Evolutionary conservation across 1,139 yeast genomes (phyloP).

Genomic region (Pichia sp.): DNA sequence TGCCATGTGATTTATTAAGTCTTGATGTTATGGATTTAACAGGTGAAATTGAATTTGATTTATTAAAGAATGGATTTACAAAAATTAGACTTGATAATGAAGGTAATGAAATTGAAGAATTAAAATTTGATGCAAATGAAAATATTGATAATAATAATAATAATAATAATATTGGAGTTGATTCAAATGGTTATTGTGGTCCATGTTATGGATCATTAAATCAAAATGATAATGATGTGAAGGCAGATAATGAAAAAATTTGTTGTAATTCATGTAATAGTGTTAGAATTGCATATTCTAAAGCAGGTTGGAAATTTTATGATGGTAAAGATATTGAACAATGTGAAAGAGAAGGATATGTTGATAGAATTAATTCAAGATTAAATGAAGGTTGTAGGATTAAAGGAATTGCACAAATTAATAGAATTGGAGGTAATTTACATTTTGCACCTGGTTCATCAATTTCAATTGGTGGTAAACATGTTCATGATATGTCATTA

Average conservation of each 20-base stretch:
- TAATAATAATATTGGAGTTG: slow-evolving; percentile 17
- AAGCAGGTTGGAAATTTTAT: slow-evolving; percentile 76
- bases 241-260: slow-evolving; percentile 33
- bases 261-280: slow-evolving; percentile 88
- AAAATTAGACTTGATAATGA: slow-evolving; percentile 53
- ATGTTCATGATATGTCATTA: slow-evolving; percentile 78
- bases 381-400: slow-evolving; percentile 83
- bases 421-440: slow-evolving; percentile 82
- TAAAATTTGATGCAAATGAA: slow-evolving; percentile 29
- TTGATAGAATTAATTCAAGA: slow-evolving; percentile 48
- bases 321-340: slow-evolving; percentile 85
- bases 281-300: slow-evolving; percentile 73
- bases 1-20: slow-evolving; percentile 70
- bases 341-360: slow-evolving; percentile 87
- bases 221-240: slow-evolving; percentile 47
- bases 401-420: slow-evolving; percentile 70
- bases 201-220: slow-evolving; percentile 82
- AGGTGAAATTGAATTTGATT: slow-evolving; percentile 76
- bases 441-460: slow-evolving; percentile 95
- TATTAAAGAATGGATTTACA: slow-evolving; percentile 62
- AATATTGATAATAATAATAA: slow-evolving; percentile 23
- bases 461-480: slow-evolving; percentile 48
- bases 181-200: slow-evolving; percentile 55
- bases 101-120: slow-evolving; percentile 37
- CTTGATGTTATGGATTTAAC: slow-evolving; percentile 75